A percentile compares a stretch with the other conserved stretches of the same genome.
Conservation (phyloP, 129 eudicot genomes). For the Artemisia argyi region DNA sequence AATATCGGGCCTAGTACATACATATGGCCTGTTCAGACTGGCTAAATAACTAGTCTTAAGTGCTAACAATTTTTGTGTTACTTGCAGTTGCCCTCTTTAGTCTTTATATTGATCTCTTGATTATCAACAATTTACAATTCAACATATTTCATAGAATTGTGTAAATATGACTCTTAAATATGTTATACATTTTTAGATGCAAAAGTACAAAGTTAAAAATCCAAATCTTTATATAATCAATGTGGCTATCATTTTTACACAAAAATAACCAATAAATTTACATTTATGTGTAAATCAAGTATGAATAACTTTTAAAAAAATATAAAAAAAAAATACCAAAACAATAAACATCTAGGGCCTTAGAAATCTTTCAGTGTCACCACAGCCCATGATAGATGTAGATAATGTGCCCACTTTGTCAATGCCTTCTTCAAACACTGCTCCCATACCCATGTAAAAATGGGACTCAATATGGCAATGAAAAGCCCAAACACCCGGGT, state of each 20-base stretch:
- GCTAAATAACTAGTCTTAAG: no score
- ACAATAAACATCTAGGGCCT: slow-evolving; percentile 42
- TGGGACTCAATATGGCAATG: slow-evolving; percentile 95
- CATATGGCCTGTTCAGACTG: no score
- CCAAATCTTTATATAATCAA: neutral
- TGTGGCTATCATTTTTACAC: slow-evolving; percentile 5
- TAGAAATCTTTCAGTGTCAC: slow-evolving; percentile 42
- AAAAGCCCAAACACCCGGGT: slow-evolving; percentile 94
- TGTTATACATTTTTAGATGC: neutral
- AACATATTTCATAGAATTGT: no score
- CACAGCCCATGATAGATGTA: slow-evolving; percentile 76
- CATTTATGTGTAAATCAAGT: slow-evolving; percentile 7
- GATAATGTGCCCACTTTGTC: slow-evolving; percentile 67
- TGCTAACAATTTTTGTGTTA: no score
- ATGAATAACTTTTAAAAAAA: neutral
- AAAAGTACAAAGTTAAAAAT: neutral
- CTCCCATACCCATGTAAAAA: slow-evolving; percentile 88
- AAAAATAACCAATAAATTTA: neutral
- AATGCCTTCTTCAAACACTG: slow-evolving; percentile 77
- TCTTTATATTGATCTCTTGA: no score
- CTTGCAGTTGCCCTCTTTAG: neutral
- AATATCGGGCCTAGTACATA: no score
- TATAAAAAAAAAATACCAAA: neutral
- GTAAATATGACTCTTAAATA: neutral
- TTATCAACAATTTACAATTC: no score